Conservation (phyloP, 1,139 yeast species). For the Magnusiomyces paraingens region DNA sequence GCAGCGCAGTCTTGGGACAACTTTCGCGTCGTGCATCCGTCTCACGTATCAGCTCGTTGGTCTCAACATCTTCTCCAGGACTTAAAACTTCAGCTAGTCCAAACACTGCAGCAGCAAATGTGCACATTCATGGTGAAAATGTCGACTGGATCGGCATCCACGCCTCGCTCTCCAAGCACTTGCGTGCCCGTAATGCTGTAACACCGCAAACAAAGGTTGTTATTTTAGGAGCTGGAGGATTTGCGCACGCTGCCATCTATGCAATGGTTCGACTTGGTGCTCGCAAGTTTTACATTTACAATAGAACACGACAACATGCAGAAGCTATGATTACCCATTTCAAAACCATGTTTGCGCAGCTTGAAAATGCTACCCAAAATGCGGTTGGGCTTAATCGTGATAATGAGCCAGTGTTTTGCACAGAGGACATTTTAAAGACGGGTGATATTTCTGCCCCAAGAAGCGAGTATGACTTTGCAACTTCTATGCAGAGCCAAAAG, state of each 20-base stretch:
- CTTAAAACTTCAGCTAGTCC: too few relatives aligned
- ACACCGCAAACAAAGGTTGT: conserved; percentile 27
- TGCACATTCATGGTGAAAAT: conserved; percentile 59
- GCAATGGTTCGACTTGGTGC: conserved; percentile 73
- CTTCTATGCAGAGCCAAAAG: not conserved
- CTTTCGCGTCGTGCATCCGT: not conserved
- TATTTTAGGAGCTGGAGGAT: conserved; percentile 86
- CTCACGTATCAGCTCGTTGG: not conserved
- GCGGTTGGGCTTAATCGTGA: not conserved
- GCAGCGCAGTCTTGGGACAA: not conserved
- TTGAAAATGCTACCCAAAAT: not conserved
- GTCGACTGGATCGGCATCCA: conserved; percentile 84
- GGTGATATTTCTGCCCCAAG: not conserved
- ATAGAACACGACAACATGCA: conserved; percentile 60
- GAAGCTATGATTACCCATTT: conserved; percentile 37
- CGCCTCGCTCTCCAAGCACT: conserved; percentile 26
- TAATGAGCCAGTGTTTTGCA: not conserved
- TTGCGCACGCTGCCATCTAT: conserved; percentile 80
- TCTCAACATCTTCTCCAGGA: not conserved
- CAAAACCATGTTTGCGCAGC: conserved; percentile 6
- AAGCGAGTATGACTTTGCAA: not conserved
- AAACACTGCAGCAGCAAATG: not conserved
- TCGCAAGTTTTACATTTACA: conserved; percentile 59
- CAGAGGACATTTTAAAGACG: not conserved
- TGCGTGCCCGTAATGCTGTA: conserved; percentile 16